Conservation (phyloP, 306 rosid species). For the Oxytropis ochrocephala region DNA sequence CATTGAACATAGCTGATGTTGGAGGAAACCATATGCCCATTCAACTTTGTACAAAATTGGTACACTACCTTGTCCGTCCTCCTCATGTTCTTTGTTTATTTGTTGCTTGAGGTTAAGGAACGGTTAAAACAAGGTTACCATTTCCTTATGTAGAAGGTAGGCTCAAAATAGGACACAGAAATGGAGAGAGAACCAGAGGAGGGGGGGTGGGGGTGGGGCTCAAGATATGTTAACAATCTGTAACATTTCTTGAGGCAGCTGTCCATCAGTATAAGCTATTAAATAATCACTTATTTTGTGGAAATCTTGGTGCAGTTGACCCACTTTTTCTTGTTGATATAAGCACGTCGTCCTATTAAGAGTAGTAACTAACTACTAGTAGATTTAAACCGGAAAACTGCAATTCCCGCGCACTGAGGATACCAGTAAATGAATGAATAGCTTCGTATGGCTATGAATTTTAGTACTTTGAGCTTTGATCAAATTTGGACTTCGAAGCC, state of each 20-base stretch:
- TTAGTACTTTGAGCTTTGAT: background rate
- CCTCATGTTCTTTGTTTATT: slow-evolving; percentile 9
- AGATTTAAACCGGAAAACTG: background rate
- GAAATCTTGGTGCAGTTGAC: background rate
- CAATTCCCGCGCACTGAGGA: background rate
- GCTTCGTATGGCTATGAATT: background rate
- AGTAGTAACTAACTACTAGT: background rate
- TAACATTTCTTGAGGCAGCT: slow-evolving; percentile 4
- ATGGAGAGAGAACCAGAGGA: too few relatives aligned
- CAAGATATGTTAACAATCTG: background rate
- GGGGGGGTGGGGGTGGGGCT: background rate
- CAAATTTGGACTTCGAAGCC: background rate
- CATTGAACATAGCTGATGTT: slow-evolving; percentile 36
- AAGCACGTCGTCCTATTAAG: background rate
- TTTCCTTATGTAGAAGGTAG: background rate
- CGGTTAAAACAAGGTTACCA: background rate
- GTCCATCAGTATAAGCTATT: background rate
- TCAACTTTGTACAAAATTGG: slow-evolving; percentile 23
- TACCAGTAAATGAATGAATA: background rate
- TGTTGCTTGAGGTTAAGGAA: slow-evolving; percentile 14
- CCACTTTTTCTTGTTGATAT: background rate
- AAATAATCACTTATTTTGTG: background rate
- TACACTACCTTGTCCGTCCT: background rate
- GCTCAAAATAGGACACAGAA: background rate
- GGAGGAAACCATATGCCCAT: background rate